Evolutionary conservation across 2,329 filamentous ascomycete genomes (phyloP).

Genomic region (Rachicladosporium sp.): DNA sequence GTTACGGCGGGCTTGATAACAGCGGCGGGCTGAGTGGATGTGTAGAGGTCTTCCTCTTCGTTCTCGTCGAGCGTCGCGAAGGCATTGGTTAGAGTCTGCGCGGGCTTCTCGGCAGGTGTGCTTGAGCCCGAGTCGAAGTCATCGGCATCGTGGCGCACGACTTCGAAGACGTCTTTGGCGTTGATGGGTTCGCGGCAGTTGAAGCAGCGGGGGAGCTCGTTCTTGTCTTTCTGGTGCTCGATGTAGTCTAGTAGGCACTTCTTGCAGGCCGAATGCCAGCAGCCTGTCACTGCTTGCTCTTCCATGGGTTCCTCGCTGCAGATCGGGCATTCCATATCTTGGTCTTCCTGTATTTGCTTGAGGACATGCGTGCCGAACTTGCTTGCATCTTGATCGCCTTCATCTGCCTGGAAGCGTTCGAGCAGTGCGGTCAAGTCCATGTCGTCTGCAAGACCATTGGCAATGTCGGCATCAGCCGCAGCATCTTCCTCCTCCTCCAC

Average conservation of each 20-base stretch:
- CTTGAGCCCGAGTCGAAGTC: slow-evolving; percentile 17
- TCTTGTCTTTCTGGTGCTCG: slow-evolving; percentile 68
- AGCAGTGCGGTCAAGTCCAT: slow-evolving; percentile 89
- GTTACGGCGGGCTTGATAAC: slow-evolving; percentile 1
- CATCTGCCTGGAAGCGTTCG: slow-evolving; percentile 59
- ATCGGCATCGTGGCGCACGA: slow-evolving; percentile 60
- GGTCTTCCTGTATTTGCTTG: slow-evolving; percentile 81
- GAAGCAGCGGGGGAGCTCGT: slow-evolving; percentile 70
- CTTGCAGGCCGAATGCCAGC: slow-evolving; percentile 96
- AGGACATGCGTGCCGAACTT: slow-evolving; percentile 78
- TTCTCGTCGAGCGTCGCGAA: slow-evolving; percentile 8
- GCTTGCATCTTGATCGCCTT: slow-evolving; percentile 47
- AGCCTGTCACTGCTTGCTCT: slow-evolving; percentile 85
- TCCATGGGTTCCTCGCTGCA: slow-evolving; percentile 94
- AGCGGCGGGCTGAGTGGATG: slow-evolving; percentile 21
- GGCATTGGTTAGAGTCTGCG: slow-evolving; percentile 11
- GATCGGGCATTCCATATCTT: slow-evolving; percentile 80
- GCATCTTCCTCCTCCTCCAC: slow-evolving; percentile 83
- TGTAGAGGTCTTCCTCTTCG: slow-evolving; percentile 25
- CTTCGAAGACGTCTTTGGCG: slow-evolving; percentile 77
- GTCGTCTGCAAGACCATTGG: slow-evolving; percentile 75
- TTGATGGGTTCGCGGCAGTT: slow-evolving; percentile 78
- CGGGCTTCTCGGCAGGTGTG: slow-evolving; percentile 4
- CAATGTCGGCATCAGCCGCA: slow-evolving; percentile 62
- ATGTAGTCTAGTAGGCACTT: slow-evolving; percentile 86